Percentiles rank a stretch among this genome's conserved stretches.
Evolutionary conservation across 345 rosid species (phyloP).

Genomic region (Balakata baccata): DNA sequence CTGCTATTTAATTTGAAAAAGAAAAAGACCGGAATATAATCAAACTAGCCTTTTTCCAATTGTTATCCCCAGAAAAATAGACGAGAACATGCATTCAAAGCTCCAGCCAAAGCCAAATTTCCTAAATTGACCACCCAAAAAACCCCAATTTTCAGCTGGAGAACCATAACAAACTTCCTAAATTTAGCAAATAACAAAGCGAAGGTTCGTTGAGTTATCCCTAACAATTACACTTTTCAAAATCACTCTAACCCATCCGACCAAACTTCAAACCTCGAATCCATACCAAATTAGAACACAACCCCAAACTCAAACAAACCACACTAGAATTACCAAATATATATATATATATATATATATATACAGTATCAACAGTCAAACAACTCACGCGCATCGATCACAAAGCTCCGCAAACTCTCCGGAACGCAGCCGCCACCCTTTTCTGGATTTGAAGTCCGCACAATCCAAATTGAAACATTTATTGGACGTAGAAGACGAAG

Average conservation of each 20-base stretch:
- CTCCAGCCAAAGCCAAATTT: not conserved
- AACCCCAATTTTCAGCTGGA: constrained; percentile 10
- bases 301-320: not conserved
- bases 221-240: not conserved
- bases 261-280: not conserved
- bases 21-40: not conserved
- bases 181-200: constrained; percentile 8
- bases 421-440: constrained; percentile 81
- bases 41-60: not conserved
- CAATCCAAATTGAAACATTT: constrained; percentile 80
- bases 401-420: constrained; percentile 88
- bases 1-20: not conserved
- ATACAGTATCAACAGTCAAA: not conserved
- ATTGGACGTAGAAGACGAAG: constrained; percentile 35
- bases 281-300: not conserved
- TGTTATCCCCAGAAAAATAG: not conserved
- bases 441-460: constrained; percentile 54
- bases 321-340: not conserved
- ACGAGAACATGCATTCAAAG: not conserved
- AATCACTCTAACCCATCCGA: not conserved
- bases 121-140: constrained; percentile 10
- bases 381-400: constrained; percentile 86
- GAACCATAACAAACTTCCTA: constrained; percentile 6
- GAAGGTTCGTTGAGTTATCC: not conserved
- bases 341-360: too few relatives aligned